Percentiles rank a stretch among this genome's conserved stretches.
phyloP scores from a whole-genome alignment of 2,329 filamentous ascomycete genomes.

The Fusarium temperatum region DNA sequence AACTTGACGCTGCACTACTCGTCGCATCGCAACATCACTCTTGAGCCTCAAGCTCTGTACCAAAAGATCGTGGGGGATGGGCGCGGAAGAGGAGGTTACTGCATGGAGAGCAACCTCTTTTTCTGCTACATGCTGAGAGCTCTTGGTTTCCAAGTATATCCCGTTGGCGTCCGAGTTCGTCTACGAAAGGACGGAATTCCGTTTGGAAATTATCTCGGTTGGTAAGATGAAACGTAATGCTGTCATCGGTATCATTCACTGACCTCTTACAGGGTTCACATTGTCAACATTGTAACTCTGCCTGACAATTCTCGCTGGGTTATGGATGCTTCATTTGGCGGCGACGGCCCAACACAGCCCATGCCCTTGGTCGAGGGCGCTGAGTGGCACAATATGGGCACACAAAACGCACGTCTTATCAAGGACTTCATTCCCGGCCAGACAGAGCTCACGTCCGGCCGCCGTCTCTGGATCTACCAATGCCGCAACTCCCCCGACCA shows the following conservation, averaged over 20 bases:
- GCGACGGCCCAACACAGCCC: conserved; percentile 66
- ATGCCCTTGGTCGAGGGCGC: conserved; percentile 59
- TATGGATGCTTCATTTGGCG: conserved; percentile 72
- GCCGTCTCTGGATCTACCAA: conserved; percentile 71
- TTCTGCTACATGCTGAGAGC: conserved; percentile 62
- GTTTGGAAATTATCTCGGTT: conserved; percentile 55
- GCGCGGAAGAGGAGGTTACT: conserved; percentile 65
- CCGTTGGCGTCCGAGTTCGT: conserved; percentile 62
- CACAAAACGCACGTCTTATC: conserved; percentile 64
- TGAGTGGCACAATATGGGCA: conserved; percentile 59
- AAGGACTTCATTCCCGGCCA: conserved; percentile 58
- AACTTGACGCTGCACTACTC: conserved; percentile 65
- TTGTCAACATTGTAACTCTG: conserved; percentile 69
- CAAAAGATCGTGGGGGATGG: conserved; percentile 56
- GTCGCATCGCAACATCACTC: conserved; percentile 47
- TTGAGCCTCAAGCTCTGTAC: conserved; percentile 59
- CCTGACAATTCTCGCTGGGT: conserved; percentile 58
- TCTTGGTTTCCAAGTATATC: conserved; percentile 64
- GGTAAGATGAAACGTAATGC: conserved; percentile 47
- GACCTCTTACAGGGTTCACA: conserved; percentile 54
- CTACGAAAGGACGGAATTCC: conserved; percentile 51
- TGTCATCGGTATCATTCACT: conserved; percentile 9
- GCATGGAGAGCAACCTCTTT: conserved; percentile 66
- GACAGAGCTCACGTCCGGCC: conserved; percentile 48
- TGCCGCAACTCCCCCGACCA: conserved; percentile 59